Conservation (phyloP, 805 yeast species). For the Candida hispaniensis region DNA sequence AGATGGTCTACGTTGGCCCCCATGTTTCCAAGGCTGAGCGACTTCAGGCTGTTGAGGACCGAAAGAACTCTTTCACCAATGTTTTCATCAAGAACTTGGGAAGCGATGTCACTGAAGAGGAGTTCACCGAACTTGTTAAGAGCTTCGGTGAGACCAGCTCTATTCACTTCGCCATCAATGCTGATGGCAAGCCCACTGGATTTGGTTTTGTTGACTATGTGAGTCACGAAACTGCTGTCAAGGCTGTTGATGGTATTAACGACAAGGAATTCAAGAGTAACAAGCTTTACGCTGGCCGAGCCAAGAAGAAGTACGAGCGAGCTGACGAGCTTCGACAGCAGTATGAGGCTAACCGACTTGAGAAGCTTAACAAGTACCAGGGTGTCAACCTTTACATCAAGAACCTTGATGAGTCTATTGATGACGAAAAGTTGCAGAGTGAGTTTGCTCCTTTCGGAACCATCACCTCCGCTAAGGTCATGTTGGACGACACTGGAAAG, state of each 20-base stretch:
- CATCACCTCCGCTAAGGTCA: conserved; percentile 91
- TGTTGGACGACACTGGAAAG: conserved; percentile 89
- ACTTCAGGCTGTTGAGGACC: conserved; percentile 81
- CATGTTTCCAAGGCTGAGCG: conserved; percentile 91
- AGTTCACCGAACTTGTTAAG: conserved; percentile 60
- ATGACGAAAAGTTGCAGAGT: conserved; percentile 82
- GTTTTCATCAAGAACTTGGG: conserved; percentile 88
- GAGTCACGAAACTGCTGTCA: conserved; percentile 74
- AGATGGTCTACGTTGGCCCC: conserved; percentile 90
- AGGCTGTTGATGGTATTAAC: conserved; percentile 87
- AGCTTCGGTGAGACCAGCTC: conserved; percentile 77
- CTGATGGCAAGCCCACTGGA: conserved; percentile 83
- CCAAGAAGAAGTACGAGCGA: conserved; percentile 98
- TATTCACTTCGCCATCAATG: conserved; percentile 65
- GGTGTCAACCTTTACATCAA: conserved; percentile 95
- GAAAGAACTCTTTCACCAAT: conserved; percentile 89
- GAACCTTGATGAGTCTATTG: conserved; percentile 89
- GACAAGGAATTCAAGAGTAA: conserved; percentile 78
- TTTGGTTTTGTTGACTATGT: conserved; percentile 93
- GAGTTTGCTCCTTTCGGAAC: conserved; percentile 89
- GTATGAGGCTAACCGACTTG: conserved; percentile 84
- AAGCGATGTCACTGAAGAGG: conserved; percentile 42
- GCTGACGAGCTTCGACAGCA: conserved; percentile 89
- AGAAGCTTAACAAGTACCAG: conserved; percentile 87
- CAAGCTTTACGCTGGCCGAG: conserved; percentile 90